Evolutionary conservation across 148 eudicot genomes (phyloP), one percentile per base, ranked within the genome.

Genomic region (Euryodendron excelsum): DNA sequence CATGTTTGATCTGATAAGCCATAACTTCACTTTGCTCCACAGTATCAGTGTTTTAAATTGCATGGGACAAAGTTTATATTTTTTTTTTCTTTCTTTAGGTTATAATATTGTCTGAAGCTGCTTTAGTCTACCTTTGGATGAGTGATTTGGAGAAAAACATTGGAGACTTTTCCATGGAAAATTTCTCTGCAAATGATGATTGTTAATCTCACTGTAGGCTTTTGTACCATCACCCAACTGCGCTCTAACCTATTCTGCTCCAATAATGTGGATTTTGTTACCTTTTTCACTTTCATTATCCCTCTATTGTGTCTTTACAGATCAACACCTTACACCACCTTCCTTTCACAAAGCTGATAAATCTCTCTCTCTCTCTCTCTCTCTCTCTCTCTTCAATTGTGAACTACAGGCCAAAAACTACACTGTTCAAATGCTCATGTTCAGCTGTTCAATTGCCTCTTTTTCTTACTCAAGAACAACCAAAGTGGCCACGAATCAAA

Each of bases 321-420:
- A 23, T 70, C 14, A 5, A 74, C 20, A 25, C 34, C 14, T 74
- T 44, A 27, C 65, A 25, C 34, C 23, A 25, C 50, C 52, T n/a
- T 6, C 12, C 23, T n/a, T 56, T 21, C 34, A 23, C 48, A 18
- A 50, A 25, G 17, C 3, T 23, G 18, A 28, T 4, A 52, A 7
- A 21, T 4, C 1, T 17, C 45, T 17, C 45, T 52, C 68, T 63
- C 67, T 63, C 67, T 63, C 58, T 62, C 66, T 69, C 66, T 62
- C 66, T 62, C 67, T 31, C 61, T 56, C 47, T 73, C 59, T 12
- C 64, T 10, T 44, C 63, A 59, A 37, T 56, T 74, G 77, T 58
- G 28, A 75, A 11, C 68, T 60, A 75, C 78, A 27, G 4, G 52
- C 55, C 78, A 75, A 75, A 59, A 58, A 60, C 48, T n/a, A 12